Base-by-base conservation (phyloP, 768 basidiomycete species). In the Pleurotus tuoliensis region DNA sequence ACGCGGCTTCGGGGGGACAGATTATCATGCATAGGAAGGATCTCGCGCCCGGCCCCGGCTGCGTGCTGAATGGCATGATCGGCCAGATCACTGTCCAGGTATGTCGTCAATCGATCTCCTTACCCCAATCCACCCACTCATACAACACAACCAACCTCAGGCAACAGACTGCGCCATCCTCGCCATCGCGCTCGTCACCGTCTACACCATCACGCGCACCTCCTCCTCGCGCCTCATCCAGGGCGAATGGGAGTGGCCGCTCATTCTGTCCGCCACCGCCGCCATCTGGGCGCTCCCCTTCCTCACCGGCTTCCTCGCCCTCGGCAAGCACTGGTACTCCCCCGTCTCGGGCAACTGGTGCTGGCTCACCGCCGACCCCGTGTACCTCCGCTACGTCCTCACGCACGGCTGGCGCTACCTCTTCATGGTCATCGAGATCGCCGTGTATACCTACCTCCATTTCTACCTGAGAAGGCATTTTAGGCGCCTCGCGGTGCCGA, bases 281-380 rank as follows among this genome's bases (percentile, higher is more conserved):
- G 39, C 22, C 51, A 43, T 24, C 27, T 48, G 34, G 48, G 20
- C 25, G 27, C n/a, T 50, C 9, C 47, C 56, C 5, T 47, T 47
- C 22, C n/a, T 53, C 43, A 52, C 51, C 15, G 61, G 55, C 9
- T 58, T 60, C 44, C 40, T 60, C 9, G 59, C 59, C 11, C 46
- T 62, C 2, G 61, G 61, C 22, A 60, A 49, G 48, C 18, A 39
- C 38, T 60, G 56, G 59, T 62, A 62, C 37, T 40, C 27, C 3
- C 61, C 61, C 7, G 61, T 58, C 11, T 57, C 59, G 3, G 61
- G 61, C 15, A 62, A 59, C 53, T 60, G 59, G 61, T 60, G 61
- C 47, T 62, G 61, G 61, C 38, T 62, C 13, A 40, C 51, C 13
- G 27, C 13, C 13, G 38, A 60, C 15, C 61, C 61, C 45, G 47